A percentile compares a stretch with the other conserved stretches of the same genome.
Evolutionary conservation across 1,139 yeast species (phyloP).

Genomic region (Blastobotrys apis): DNA sequence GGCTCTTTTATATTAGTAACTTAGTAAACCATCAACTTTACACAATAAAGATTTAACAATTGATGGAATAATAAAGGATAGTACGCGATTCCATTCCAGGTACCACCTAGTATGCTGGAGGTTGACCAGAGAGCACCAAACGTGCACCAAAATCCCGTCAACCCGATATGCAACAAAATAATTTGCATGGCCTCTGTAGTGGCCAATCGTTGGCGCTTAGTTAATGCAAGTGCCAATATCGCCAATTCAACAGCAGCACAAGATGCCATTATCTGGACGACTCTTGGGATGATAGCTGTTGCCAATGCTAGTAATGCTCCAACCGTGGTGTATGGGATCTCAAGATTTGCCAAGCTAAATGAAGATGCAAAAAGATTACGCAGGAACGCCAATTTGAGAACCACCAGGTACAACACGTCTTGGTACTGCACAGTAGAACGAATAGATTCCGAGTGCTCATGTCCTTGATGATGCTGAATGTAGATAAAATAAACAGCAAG

Average conservation of each 20-base stretch:
- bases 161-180: neutral
- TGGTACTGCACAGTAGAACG: too few species aligned
- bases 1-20: too few species aligned
- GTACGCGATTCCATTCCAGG: neutral
- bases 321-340: conserved; percentile 7
- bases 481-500: conserved; percentile 3
- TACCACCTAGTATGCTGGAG: neutral
- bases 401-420: conserved; percentile 3
- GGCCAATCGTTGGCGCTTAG: neutral
- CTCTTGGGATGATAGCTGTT: conserved; percentile 4
- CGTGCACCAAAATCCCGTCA: conserved; percentile 6
- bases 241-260: conserved; percentile 4
- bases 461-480: neutral
- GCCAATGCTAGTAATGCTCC: conserved; percentile 6
- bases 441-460: neutral
- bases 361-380: conserved; percentile 6
- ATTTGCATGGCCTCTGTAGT: neutral
- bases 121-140: neutral
- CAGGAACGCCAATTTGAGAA: conserved; percentile 1
- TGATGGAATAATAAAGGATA: conserved; percentile 11
- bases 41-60: conserved; percentile 10
- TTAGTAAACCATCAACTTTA: conserved; percentile 2
- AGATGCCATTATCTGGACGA: conserved; percentile 1
- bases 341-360: neutral
- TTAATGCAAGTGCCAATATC: neutral